Conservation (phyloP, 208 protist genomes). For the Naegleria gruberi region DNA sequence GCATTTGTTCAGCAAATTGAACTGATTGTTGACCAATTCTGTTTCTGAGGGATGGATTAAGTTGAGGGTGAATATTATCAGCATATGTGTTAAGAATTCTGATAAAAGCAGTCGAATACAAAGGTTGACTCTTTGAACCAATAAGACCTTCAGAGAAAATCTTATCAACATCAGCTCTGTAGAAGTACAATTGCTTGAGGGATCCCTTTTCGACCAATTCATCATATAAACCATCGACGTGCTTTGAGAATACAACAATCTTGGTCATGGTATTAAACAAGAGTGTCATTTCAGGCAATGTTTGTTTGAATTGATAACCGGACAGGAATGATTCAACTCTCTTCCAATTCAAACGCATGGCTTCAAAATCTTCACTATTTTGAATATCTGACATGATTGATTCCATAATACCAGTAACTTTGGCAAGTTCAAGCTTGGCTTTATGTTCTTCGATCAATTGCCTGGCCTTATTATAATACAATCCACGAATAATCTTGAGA, state of each 20-base stretch:
- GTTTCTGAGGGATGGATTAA: neutral
- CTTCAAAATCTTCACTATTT: neutral
- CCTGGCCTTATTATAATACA: neutral
- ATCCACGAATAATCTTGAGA: neutral
- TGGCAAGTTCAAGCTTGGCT: neutral
- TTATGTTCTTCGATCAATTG: neutral
- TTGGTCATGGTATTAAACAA: neutral
- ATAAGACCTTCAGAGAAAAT: neutral
- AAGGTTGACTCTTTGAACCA: neutral
- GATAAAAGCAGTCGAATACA: neutral
- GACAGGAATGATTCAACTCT: conserved; percentile 8
- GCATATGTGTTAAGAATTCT: neutral
- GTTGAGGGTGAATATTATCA: neutral
- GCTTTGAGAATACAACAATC: neutral
- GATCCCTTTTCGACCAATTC: neutral
- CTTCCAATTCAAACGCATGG: conserved; percentile 17
- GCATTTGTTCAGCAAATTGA: neutral
- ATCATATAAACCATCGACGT: neutral
- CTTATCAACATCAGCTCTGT: neutral
- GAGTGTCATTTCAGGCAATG: neutral
- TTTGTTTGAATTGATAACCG: conserved; percentile 5
- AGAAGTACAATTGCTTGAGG: conserved; percentile 4
- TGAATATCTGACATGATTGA: neutral
- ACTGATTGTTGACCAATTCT: neutral
- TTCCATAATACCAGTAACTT: neutral